Conservation (phyloP, 257 asterid species). For the Nicotiana tabacum region DNA sequence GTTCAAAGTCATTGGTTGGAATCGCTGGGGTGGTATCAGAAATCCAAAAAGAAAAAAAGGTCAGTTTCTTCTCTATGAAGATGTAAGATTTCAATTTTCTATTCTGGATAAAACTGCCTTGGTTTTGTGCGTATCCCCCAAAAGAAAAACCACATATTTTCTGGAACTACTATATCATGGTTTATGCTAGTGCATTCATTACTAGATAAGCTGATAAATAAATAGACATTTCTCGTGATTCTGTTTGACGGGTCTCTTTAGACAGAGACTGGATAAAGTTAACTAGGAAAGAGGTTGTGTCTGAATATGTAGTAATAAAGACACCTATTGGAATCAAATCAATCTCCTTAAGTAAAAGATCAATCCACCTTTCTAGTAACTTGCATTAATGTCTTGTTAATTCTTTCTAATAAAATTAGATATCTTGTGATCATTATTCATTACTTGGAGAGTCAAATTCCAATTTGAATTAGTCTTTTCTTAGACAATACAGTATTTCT, state of each 20-base stretch:
- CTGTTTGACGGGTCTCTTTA: neutral
- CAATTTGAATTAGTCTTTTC: neutral
- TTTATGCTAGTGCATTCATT: neutral
- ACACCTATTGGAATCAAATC: neutral
- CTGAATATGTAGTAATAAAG: neutral
- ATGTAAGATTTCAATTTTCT: neutral
- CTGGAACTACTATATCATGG: neutral
- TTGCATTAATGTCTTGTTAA: neutral
- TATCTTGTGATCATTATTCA: neutral
- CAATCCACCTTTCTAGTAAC: neutral
- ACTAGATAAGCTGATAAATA: neutral
- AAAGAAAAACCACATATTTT: neutral
- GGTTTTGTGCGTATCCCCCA: neutral
- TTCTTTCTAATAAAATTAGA: neutral
- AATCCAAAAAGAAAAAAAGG: constrained; percentile 95
- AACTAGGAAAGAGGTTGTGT: neutral
- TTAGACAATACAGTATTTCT: neutral
- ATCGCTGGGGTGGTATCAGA: constrained; percentile 83
- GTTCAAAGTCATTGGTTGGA: constrained; percentile 98
- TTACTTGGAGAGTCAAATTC: neutral
- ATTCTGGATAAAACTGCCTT: neutral
- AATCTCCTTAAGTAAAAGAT: neutral
- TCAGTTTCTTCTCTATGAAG: constrained; percentile 22
- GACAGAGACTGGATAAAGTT: constrained; percentile 2
- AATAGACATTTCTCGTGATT: neutral